These are phyloP conservation scores for Amanita exitialis DNA, from an alignment of 768 basidiomycete species.

Conservation along the genomic window DNA sequence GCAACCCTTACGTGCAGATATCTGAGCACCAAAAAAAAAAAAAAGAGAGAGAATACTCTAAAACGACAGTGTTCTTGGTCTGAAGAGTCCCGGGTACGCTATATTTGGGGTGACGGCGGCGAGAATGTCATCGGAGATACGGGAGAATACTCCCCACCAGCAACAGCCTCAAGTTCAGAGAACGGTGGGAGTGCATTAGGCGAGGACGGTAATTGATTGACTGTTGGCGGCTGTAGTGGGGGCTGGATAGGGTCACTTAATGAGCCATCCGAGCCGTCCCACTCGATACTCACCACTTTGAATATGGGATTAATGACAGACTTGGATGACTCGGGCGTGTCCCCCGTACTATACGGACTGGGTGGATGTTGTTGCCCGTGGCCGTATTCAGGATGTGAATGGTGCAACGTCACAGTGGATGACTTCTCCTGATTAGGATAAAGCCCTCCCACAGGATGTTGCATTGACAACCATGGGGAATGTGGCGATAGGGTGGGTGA, in stretches of 20 bases:
- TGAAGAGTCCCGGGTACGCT: slow-evolving; percentile 19
- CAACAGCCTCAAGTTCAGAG: slow-evolving; percentile 74
- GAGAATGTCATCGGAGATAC: slow-evolving; percentile 67
- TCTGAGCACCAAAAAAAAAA: slow-evolving; percentile 7
- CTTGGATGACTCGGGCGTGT: slow-evolving; percentile 56
- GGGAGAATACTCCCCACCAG: slow-evolving; percentile 66
- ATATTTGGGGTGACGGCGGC: slow-evolving; percentile 36
- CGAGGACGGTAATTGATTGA: slow-evolving; percentile 20
- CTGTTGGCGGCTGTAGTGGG: slow-evolving; percentile 32
- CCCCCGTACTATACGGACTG: slow-evolving; percentile 45
- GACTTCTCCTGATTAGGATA: slow-evolving; percentile 26
- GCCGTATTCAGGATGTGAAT: slow-evolving; percentile 19
- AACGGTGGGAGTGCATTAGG: slow-evolving; percentile 62
- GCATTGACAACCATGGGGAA: slow-evolving; percentile 44
- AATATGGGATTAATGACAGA: slow-evolving; percentile 80
- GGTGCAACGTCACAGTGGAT: slow-evolving; percentile 24
- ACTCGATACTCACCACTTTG: slow-evolving; percentile 70
- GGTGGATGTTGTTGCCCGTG: slow-evolving; percentile 28
- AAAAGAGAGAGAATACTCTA: neutral
- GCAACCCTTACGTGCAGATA: slow-evolving; percentile 1
- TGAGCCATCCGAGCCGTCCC: slow-evolving; percentile 25
- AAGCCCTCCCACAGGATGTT: slow-evolving; percentile 27
- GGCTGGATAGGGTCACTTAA: slow-evolving; percentile 35
- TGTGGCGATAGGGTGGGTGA: slow-evolving; percentile 37
- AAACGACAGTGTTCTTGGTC: slow-evolving; percentile 14